Base-by-base conservation (phyloP, 441 rosid genomes). In the Theobroma grandiflorum region DNA sequence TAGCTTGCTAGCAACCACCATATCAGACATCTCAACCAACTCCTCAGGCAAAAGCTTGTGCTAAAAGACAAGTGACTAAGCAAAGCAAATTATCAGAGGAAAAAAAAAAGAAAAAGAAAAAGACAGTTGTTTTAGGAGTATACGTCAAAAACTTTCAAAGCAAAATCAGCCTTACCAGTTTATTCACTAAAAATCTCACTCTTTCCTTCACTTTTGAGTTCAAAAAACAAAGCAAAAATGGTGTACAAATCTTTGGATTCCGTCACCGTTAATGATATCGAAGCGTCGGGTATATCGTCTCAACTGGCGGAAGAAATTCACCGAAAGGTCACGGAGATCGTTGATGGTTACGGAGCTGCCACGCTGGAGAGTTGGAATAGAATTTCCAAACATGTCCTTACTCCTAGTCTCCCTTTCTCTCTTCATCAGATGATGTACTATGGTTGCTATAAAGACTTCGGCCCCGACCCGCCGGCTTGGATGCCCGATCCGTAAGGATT, bases 381-480 rank as follows among this genome's bases (percentile, higher is more conserved):
- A 72, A 88, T 96, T 78, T 89, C 94, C 47, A 82, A 81, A 3
- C 79, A 80, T 35, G 83, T 93, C 76, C 93, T 94, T 22, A 63
- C 69, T 57, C 99, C 98, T 20, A 80, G 80, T 57, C 96, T 91
- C 63, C 99, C 97, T 63, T 93, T 96, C 91, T 82, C 93, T 55
- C 85, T 96, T 61, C 99, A 96, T 78, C 97, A 89, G 89, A 84
- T 91, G 92, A 75, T 96, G 92, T 92, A 86, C 81, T 90, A 96
- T 31, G 96, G 94, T 73, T 93, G 99, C 83, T 94, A 87, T 86
- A 86, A 78, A 75, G 88, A 92, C 80, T 93, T 88, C 77, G 98
- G 98, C 62, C 82, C 95, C 81, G 95, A 94, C 80, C 96, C 97
- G 5, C 95, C 98, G 43, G 94, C 97, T 74, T 96, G 99, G 99